Conservation (phyloP, 257 asterid species). For the Asclepias syriaca region DNA sequence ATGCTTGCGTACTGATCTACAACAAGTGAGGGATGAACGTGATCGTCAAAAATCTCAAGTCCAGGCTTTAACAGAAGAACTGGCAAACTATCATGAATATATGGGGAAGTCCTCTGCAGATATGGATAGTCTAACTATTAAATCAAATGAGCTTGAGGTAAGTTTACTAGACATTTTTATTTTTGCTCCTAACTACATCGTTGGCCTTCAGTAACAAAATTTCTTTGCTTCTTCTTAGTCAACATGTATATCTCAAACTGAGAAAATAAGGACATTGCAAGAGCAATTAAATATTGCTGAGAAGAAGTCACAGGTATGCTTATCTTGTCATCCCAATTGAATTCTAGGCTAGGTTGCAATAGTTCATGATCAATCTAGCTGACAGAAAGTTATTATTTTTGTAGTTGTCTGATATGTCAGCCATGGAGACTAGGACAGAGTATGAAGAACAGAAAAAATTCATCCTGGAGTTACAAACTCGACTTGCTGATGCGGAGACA, state of each 20-base stretch:
- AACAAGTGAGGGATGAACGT: slow-evolving; percentile 80
- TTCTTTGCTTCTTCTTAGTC: slow-evolving; percentile 37
- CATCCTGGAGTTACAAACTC: slow-evolving; percentile 48
- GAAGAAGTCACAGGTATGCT: slow-evolving; percentile 58
- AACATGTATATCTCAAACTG: slow-evolving; percentile 60
- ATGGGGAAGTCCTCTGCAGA: slow-evolving; percentile 50
- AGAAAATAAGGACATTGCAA: slow-evolving; percentile 54
- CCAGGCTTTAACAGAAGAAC: slow-evolving; percentile 49
- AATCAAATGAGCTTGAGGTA: slow-evolving; percentile 69
- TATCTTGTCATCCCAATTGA: not conserved
- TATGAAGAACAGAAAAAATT: slow-evolving; percentile 57
- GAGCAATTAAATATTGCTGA: slow-evolving; percentile 67
- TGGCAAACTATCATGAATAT: slow-evolving; percentile 53
- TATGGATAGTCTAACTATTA: slow-evolving; percentile 45
- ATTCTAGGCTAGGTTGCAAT: not conserved
- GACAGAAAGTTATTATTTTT: slow-evolving; percentile 5
- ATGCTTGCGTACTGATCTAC: slow-evolving; percentile 65
- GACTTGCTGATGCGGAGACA: slow-evolving; percentile 72
- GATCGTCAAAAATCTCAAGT: slow-evolving; percentile 55
- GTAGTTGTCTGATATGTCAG: slow-evolving; percentile 68
- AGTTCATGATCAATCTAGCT: not conserved
- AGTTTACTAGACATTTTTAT: slow-evolving; percentile 4
- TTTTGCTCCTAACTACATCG: not conserved
- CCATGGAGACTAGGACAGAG: slow-evolving; percentile 57
- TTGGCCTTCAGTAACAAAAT: slow-evolving; percentile 10